These are phyloP conservation scores for Phaffia tasmanica DNA, from an alignment of 768 basidiomycete species.

Conservation along the genomic window DNA sequence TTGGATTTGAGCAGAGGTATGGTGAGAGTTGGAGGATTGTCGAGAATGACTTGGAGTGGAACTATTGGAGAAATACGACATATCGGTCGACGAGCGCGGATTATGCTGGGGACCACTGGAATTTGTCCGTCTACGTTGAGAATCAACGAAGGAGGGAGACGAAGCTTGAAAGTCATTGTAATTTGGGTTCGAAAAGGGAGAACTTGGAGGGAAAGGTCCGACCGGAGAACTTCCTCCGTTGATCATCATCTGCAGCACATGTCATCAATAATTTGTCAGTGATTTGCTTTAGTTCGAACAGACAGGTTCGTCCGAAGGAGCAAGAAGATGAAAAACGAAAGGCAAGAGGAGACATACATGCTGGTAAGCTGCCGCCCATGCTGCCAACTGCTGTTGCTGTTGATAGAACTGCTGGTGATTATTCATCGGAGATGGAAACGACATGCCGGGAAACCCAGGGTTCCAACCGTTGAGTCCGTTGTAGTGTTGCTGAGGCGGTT, in stretches of 20 bases:
- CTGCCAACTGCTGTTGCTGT: conserved; percentile 24
- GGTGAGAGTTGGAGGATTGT: background rate
- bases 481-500: background rate
- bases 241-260: conserved; percentile 10
- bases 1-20: background rate
- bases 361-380: conserved; percentile 19
- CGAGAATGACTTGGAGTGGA: background rate
- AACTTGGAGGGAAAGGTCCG: conserved; percentile 15
- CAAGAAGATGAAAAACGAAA: too few relatives aligned
- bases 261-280: background rate
- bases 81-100: background rate
- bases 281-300: too few relatives aligned
- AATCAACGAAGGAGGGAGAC: conserved; percentile 8
- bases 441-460: background rate
- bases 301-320: too few relatives aligned
- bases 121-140: conserved; percentile 10
- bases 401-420: conserved; percentile 18
- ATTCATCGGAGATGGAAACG: conserved; percentile 1
- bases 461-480: background rate
- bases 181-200: conserved; percentile 8
- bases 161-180: conserved; percentile 10
- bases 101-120: conserved; percentile 9
- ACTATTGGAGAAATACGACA: conserved; percentile 3
- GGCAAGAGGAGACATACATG: conserved; percentile 21
- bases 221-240: conserved; percentile 5